A percentile compares a stretch with the other conserved stretches of the same genome.
These are phyloP conservation scores for Leucocoprinus leucothites DNA, from an alignment of 768 basidiomycete species.

Conservation along the genomic window DNA sequence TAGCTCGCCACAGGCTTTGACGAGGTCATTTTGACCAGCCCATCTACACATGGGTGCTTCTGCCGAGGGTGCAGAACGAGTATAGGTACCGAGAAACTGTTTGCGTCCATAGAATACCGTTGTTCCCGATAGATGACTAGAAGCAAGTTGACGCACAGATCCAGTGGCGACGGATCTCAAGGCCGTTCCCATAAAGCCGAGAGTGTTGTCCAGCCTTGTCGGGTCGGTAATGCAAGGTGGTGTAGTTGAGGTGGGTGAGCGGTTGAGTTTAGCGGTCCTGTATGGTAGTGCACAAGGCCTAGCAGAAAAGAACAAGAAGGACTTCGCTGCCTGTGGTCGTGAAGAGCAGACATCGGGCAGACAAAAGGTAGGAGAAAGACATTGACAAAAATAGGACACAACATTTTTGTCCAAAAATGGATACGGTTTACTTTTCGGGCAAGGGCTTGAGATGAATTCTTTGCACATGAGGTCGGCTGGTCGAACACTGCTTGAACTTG, in stretches of 20 bases:
- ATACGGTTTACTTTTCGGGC: slow-evolving; percentile 1
- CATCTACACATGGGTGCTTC: slow-evolving; percentile 4
- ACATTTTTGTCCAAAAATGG: slow-evolving; percentile 11
- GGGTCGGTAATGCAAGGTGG: background rate
- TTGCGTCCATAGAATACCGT: background rate
- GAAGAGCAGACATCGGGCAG: background rate
- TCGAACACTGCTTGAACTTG: slow-evolving; percentile 8
- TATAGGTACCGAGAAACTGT: slow-evolving; percentile 10
- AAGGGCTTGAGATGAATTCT: slow-evolving; percentile 9
- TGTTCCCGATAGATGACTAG: background rate
- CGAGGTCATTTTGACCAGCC: slow-evolving; percentile 4
- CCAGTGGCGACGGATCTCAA: background rate
- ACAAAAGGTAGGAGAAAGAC: background rate
- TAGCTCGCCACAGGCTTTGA: slow-evolving; percentile 1
- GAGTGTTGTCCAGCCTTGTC: background rate
- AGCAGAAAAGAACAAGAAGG: background rate
- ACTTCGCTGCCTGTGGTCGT: background rate
- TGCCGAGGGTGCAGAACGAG: slow-evolving; percentile 11
- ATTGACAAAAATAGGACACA: slow-evolving; percentile 6
- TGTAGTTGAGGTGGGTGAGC: background rate
- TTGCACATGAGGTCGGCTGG: slow-evolving; percentile 12
- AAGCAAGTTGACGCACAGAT: background rate
- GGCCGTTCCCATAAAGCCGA: background rate
- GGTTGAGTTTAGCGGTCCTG: background rate
- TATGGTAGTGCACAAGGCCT: background rate